Conservation (phyloP, 2,329 filamentous ascomycete species). For the Venturia nashicola region DNA sequence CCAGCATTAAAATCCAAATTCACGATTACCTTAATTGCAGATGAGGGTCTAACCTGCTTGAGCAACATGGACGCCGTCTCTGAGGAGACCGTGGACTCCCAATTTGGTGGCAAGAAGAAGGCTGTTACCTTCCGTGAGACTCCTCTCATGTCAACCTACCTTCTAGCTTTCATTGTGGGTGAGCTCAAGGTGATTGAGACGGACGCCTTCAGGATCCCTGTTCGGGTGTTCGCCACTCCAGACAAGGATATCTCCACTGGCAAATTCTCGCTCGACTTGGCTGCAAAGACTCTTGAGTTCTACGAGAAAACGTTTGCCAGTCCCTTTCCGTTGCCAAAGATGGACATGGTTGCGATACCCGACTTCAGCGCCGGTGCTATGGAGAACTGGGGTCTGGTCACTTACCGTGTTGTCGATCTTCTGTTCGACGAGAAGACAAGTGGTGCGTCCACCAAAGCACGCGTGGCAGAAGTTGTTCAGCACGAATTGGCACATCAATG, state of each 20-base stretch:
- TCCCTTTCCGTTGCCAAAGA: constrained; percentile 78
- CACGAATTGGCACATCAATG: constrained; percentile 96
- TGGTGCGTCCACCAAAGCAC: constrained; percentile 79
- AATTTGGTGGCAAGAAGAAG: constrained; percentile 57
- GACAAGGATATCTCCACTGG: constrained; percentile 80
- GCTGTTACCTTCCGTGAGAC: constrained; percentile 86
- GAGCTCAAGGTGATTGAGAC: constrained; percentile 92
- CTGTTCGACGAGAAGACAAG: constrained; percentile 86
- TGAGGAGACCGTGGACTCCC: constrained; percentile 59
- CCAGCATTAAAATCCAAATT: constrained; percentile 88
- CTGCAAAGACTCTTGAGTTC: constrained; percentile 78
- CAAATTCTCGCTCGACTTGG: constrained; percentile 79
- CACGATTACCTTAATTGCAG: constrained; percentile 79
- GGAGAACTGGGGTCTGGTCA: constrained; percentile 97
- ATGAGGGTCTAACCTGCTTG: constrained; percentile 80
- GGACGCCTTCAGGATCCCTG: constrained; percentile 78
- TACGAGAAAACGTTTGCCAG: constrained; percentile 92
- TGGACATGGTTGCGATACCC: constrained; percentile 93
- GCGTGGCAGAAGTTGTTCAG: constrained; percentile 89
- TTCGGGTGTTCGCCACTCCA: constrained; percentile 86
- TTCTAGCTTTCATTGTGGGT: constrained; percentile 85
- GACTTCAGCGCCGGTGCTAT: constrained; percentile 94
- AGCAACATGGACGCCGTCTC: constrained; percentile 93
- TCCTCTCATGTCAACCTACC: constrained; percentile 90
- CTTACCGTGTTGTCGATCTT: constrained; percentile 84